Evolutionary conservation across 768 basidiomycete species (phyloP).

Genomic region (Boletellus emodensis): DNA sequence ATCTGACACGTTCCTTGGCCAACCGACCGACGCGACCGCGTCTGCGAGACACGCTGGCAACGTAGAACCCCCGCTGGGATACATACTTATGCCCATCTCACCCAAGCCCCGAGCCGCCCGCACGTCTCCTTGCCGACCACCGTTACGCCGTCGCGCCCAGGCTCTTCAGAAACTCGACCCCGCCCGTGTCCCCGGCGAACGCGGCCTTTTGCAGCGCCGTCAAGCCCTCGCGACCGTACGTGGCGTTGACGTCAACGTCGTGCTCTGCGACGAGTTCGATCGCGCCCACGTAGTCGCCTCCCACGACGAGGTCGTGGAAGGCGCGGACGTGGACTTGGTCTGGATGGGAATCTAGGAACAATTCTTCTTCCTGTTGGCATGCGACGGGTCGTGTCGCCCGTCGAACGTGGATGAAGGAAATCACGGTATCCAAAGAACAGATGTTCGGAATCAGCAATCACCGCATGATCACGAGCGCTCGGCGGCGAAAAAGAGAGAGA

Average conservation of each 20-base stretch:
- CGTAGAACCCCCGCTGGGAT: too few relatives aligned
- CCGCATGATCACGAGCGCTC: neutral
- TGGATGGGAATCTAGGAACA: slow-evolving; percentile 16
- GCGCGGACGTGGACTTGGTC: slow-evolving; percentile 17
- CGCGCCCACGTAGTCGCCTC: slow-evolving; percentile 18
- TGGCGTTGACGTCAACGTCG: slow-evolving; percentile 18
- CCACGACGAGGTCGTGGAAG: slow-evolving; percentile 24
- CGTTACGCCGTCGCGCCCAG: slow-evolving; percentile 17
- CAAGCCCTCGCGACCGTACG: slow-evolving; percentile 15
- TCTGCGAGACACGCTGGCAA: too few relatives aligned
- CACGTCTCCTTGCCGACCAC: too few relatives aligned
- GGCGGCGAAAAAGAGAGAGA: too few relatives aligned
- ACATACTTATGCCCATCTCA: too few relatives aligned
- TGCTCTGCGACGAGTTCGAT: slow-evolving; percentile 17
- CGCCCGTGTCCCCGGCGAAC: slow-evolving; percentile 16
- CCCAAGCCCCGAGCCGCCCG: too few relatives aligned
- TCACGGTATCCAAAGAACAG: too few relatives aligned
- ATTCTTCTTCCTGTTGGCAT: slow-evolving; percentile 21
- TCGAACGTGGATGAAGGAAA: too few relatives aligned
- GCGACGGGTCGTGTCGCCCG: too few relatives aligned
- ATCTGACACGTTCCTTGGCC: too few relatives aligned
- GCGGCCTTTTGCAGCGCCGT: slow-evolving; percentile 25
- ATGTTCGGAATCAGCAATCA: neutral
- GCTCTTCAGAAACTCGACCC: slow-evolving; percentile 18
- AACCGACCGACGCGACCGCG: too few relatives aligned